Percentiles rank a stretch among this genome's conserved stretches.
These are phyloP conservation scores for Psophocarpus tetragonolobus DNA, from an alignment of 306 rosid genomes.

Conservation along the genomic window DNA sequence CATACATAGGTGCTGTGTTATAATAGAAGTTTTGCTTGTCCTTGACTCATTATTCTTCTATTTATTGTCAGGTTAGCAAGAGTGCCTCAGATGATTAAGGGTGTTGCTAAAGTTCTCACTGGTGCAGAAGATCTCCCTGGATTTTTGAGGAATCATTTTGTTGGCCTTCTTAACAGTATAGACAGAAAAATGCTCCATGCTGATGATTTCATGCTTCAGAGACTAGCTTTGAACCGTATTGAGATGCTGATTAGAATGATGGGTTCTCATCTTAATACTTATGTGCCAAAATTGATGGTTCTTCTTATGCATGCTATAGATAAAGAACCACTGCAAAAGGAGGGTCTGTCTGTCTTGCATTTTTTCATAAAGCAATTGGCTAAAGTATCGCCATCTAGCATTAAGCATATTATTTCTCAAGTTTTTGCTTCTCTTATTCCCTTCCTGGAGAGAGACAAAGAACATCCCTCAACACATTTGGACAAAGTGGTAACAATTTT, in stretches of 20 bases:
- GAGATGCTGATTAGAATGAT: slow-evolving; percentile 90
- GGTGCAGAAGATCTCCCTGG: slow-evolving; percentile 88
- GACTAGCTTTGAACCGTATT: slow-evolving; percentile 85
- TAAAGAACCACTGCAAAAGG: slow-evolving; percentile 70
- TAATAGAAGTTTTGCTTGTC: neutral
- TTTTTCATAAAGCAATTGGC: slow-evolving; percentile 79
- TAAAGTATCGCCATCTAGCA: slow-evolving; percentile 78
- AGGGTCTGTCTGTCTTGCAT: slow-evolving; percentile 82
- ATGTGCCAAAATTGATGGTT: slow-evolving; percentile 91
- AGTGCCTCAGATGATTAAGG: slow-evolving; percentile 83
- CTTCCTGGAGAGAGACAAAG: slow-evolving; percentile 79
- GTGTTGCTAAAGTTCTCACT: slow-evolving; percentile 81
- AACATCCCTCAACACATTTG: slow-evolving; percentile 67
- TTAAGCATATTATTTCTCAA: slow-evolving; percentile 84
- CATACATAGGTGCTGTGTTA: slow-evolving; percentile 12
- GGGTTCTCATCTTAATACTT: slow-evolving; percentile 87
- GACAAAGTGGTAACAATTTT: slow-evolving; percentile 73
- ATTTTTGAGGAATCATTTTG: slow-evolving; percentile 90
- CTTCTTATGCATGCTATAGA: slow-evolving; percentile 90
- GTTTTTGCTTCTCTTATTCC: slow-evolving; percentile 95
- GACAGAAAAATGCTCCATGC: slow-evolving; percentile 96
- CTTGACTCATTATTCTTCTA: slow-evolving; percentile 33
- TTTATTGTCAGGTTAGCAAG: slow-evolving; percentile 72
- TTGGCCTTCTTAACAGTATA: slow-evolving; percentile 79
- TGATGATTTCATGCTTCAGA: slow-evolving; percentile 66